phyloP scores from a whole-genome alignment of 1,284 basidiomycete genomes.

The Leccinum laetum region DNA sequence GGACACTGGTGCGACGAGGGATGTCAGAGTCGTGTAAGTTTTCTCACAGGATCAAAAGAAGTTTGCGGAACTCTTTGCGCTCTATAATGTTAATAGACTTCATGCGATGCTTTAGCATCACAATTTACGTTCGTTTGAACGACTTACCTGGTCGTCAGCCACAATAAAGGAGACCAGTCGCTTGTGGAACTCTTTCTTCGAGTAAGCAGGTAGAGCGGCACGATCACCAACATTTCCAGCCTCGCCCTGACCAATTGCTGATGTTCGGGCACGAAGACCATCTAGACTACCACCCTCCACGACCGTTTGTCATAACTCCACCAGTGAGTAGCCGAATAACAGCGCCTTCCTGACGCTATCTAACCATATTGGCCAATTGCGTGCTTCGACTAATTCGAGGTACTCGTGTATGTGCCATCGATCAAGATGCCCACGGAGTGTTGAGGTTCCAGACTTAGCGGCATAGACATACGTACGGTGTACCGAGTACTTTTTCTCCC shows the following conservation, averaged over 20 bases:
- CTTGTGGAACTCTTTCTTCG: background rate
- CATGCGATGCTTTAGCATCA: background rate
- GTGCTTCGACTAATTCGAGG: background rate
- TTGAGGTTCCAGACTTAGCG: background rate
- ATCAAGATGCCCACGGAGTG: background rate
- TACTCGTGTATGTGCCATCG: background rate
- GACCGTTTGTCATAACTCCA: background rate
- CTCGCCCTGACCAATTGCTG: too few relatives aligned
- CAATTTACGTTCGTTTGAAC: background rate
- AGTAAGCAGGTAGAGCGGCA: background rate
- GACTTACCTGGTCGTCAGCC: background rate
- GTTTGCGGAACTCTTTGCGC: conserved; percentile 1
- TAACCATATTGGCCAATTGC: background rate
- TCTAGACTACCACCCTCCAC: background rate
- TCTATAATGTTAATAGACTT: conserved; percentile 1
- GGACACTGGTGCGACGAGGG: conserved; percentile 1
- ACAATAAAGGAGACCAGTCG: background rate
- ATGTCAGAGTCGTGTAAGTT: background rate
- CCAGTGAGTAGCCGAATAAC: background rate
- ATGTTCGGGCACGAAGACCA: background rate
- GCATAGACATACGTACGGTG: background rate
- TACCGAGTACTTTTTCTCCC: background rate
- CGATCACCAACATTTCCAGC: background rate
- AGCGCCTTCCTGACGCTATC: background rate
- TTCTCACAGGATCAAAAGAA: conserved; percentile 2